Base-by-base conservation (phyloP, 176 grass and related monocot species). In the Melocanna baccifera region DNA sequence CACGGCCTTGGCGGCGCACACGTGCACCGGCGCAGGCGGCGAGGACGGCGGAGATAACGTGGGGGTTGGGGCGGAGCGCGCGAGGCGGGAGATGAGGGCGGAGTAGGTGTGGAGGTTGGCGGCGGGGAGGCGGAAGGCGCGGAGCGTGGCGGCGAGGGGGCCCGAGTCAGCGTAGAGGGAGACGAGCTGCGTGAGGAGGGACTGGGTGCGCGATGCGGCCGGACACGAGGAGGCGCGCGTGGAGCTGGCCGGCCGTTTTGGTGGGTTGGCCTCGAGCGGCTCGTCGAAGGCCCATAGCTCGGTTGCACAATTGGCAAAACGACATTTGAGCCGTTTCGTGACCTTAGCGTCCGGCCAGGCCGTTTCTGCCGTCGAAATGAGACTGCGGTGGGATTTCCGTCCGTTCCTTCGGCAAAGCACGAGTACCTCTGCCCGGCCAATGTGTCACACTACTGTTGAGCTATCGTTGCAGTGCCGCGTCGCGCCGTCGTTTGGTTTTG, bases 131-230 rank as follows among this genome's bases (percentile, higher is more conserved):
- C 43, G 37, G 30, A 62, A 30, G 62, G 68, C 48, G 62, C 48
- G 70, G 52, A 85, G 22, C n/a, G 84, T 81, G 25, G 39, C 76
- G 45, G 22, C 32, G 69, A 77, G 80, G 37, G 43, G 56, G 69
- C 87, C 91, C 16, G 28, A 45, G 28, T 72, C 73, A 63, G 87
- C 84, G 64, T 89, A 92, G 81, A 89, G 87, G 76, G 88, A 84
- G 87, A 92, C 61, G 63, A 92, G 87, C 82, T 87, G 77, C 30
- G 87, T 84, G 81, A 84, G 84, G 85, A 87, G 71, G 85, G n/a
- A 69, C 50, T 11, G 91, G 81, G 64, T 68, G 11, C n/a, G 61
- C 29, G 71, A 85, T 53, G 29, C 41, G 59, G 69, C 45, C 26
- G 26, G 77, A 68, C 48, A 90, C 37, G 40, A 82, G 29, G 32